Evolutionary conservation across 441 rosid genomes (phyloP), one percentile per base, ranked within the genome.

Genomic region (Croton setiger): DNA sequence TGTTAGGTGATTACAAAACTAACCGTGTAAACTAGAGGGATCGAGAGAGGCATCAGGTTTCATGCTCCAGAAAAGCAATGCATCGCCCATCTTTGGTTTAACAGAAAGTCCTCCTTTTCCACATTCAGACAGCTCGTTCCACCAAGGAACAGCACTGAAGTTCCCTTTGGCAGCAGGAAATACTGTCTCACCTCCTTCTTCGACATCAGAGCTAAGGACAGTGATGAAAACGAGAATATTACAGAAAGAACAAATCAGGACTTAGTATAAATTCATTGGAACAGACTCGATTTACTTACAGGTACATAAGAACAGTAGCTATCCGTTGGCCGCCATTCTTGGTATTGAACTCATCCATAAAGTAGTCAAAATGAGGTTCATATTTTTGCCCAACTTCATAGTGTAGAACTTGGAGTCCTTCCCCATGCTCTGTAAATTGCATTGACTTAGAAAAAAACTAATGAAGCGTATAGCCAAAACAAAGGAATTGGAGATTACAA

Each of bases 151-250:
- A 15, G 91, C 77, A 73, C 85, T 92, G 61, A 77, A 27, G 75
- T 90, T 92, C 74, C 87, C 87, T 68, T 78, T 82, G 75, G 97
- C 95, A 52, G 75, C 65, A 67, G 99, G 97, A 75, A 95, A 95
- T 69, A 92, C 85, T 0, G 99, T 92, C 81, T 95, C 98, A 37
- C 99, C 99, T 35, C 98, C 99, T 89, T 95, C 96, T 82, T 92
- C 99, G 75, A 90, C 95, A 82, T 95, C 98, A 44, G 98, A 95
- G 75, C 97, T 95, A 86, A 70, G 74, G 13, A 41, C 45, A 44
- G 27, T 70, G 44, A 54, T 54, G 69, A 47, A 70, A 33, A 45
- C 44, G 58, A 54, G 31, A 45, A 54, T 20, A 48, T 21, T 36
- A 61, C 17, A 59, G 5, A 54, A 37, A 39, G 63, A 47, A 64